A percentile compares a stretch with the other conserved stretches of the same genome.
phyloP scores from a whole-genome alignment of 345 rosid genomes.

The Pelargonium nanum region DNA sequence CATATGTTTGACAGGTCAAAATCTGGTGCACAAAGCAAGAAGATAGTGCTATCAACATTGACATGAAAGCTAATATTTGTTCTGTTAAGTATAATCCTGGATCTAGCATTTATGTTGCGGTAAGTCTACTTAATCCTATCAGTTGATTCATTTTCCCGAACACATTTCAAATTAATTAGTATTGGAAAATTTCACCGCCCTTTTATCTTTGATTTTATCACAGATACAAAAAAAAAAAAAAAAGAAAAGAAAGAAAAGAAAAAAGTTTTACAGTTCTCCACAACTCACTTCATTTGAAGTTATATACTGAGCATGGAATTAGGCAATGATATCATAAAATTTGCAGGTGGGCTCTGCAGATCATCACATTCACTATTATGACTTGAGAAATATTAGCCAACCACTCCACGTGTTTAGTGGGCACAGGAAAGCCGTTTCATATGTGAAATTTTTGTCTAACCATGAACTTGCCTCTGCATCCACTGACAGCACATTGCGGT shows the following conservation, averaged over 20 bases:
- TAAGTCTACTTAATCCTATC: constrained; percentile 12
- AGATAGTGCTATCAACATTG: constrained; percentile 46
- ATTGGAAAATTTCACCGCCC: no score
- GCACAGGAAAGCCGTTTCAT: constrained; percentile 52
- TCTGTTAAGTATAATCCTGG: constrained; percentile 63
- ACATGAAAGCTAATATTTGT: constrained; percentile 50
- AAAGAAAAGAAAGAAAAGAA: no score
- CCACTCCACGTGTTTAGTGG: constrained; percentile 52
- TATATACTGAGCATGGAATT: not conserved
- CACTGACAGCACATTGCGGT: constrained; percentile 41
- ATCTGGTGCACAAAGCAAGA: constrained; percentile 60
- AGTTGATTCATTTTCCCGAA: not conserved
- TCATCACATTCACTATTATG: constrained; percentile 49
- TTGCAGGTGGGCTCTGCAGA: constrained; percentile 61
- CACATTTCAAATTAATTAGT: no score
- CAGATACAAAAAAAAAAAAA: no score
- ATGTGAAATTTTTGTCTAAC: constrained; percentile 52
- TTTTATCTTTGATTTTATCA: no score
- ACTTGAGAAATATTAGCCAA: constrained; percentile 39
- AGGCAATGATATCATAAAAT: not conserved
- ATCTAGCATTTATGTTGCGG: constrained; percentile 49
- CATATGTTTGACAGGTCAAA: constrained; percentile 33
- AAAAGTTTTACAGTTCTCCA: no score
- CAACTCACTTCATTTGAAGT: not conserved
- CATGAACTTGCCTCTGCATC: constrained; percentile 57